These are phyloP conservation scores for Lotus japonicus DNA, from an alignment of 306 rosid genomes.

Conservation along the genomic window DNA sequence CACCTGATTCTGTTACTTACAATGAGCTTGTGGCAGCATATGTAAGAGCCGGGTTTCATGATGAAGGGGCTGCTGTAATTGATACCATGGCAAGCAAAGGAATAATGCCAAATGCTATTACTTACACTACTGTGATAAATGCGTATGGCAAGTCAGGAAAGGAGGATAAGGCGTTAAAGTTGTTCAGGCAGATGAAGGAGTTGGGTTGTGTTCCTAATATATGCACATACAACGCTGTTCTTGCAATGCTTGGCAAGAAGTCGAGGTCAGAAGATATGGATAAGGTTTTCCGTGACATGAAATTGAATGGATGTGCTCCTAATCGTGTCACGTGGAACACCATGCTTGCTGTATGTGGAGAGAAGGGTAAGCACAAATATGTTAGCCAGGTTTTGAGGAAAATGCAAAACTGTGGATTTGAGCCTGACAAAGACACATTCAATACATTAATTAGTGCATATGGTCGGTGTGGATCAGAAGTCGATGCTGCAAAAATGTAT, in stretches of 20 bases:
- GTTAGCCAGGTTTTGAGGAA: slow-evolving; percentile 66
- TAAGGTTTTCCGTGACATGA: slow-evolving; percentile 70
- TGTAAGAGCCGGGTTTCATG: slow-evolving; percentile 81
- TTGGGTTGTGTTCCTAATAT: slow-evolving; percentile 81
- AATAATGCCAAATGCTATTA: slow-evolving; percentile 77
- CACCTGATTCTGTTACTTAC: slow-evolving; percentile 74
- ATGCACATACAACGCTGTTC: slow-evolving; percentile 69
- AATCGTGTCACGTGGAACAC: slow-evolving; percentile 87
- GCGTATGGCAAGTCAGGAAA: slow-evolving; percentile 78
- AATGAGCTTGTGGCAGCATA: slow-evolving; percentile 89
- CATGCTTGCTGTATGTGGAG: slow-evolving; percentile 85
- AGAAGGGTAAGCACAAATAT: slow-evolving; percentile 63
- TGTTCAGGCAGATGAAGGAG: slow-evolving; percentile 79
- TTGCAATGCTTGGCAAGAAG: slow-evolving; percentile 81
- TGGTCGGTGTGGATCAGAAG: slow-evolving; percentile 86
- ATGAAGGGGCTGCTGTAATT: slow-evolving; percentile 74
- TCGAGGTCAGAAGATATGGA: slow-evolving; percentile 65
- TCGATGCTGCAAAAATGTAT: slow-evolving; percentile 65
- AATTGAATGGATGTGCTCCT: slow-evolving; percentile 72
- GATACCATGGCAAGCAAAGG: slow-evolving; percentile 71
- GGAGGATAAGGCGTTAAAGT: slow-evolving; percentile 64
- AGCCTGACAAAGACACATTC: slow-evolving; percentile 94
- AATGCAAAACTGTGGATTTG: slow-evolving; percentile 91
- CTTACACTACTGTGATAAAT: slow-evolving; percentile 80
- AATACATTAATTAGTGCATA: slow-evolving; percentile 86